A percentile compares a stretch with the other conserved stretches of the same genome.
These are phyloP conservation scores for Xylariomycetidae sp. DNA, from an alignment of 2,329 filamentous ascomycete species.

Conservation along the genomic window DNA sequence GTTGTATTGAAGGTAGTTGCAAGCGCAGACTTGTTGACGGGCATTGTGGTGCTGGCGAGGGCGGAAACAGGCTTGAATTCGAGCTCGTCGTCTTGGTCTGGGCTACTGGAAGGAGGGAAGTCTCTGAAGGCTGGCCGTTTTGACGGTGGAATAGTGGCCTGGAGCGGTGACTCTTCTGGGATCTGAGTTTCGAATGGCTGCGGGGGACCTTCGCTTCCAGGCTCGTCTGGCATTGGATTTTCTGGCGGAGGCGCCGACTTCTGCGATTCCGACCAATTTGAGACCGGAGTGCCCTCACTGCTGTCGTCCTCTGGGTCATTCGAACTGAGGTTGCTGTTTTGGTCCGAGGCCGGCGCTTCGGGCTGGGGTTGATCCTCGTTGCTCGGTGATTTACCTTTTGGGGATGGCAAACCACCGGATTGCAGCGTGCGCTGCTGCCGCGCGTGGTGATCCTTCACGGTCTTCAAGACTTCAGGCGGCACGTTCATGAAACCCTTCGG, in stretches of 20 bases:
- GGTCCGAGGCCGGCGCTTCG: too few species aligned
- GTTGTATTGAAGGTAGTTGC: conserved; percentile 20
- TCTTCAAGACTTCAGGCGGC: conserved; percentile 26
- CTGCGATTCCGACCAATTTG: too few species aligned
- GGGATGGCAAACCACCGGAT: too few species aligned
- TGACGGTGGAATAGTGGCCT: conserved; percentile 12
- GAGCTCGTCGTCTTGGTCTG: conserved; percentile 24
- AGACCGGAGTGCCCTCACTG: too few species aligned
- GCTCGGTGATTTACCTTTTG: too few species aligned
- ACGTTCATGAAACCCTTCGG: conserved; percentile 24
- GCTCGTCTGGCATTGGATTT: too few species aligned
- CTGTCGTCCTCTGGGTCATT: too few species aligned
- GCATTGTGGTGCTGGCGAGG: conserved; percentile 12
- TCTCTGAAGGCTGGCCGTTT: conserved; percentile 5
- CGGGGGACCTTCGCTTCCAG: too few species aligned
- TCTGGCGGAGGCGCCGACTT: too few species aligned
- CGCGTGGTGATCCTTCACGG: conserved; percentile 16
- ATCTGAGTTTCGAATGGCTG: conserved; percentile 21
- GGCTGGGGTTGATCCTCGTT: too few species aligned
- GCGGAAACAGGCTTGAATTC: conserved; percentile 26
- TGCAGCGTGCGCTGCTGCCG: conserved; percentile 9
- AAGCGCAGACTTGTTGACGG: conserved; percentile 19
- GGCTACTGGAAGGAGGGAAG: conserved; percentile 22
- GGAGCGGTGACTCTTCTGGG: conserved; percentile 16
- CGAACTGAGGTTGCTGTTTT: too few species aligned